Evolutionary conservation across 2,329 filamentous ascomycete genomes (phyloP).

Genomic region (Cladosporium halotolerans): DNA sequence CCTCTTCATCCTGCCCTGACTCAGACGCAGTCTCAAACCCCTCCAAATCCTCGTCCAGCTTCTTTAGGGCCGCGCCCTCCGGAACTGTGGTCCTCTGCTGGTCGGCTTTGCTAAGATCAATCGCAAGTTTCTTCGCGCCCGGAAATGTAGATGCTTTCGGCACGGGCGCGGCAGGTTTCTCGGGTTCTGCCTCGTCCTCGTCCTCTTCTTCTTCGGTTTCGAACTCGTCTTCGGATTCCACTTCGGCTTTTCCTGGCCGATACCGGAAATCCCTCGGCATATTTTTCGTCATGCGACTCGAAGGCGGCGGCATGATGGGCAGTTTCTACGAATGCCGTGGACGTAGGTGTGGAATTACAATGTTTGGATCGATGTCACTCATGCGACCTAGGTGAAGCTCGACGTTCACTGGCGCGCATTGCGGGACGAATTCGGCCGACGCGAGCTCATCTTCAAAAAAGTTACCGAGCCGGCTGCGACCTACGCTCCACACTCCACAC

Average conservation of each 20-base stretch:
- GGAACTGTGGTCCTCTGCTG: constrained; percentile 17
- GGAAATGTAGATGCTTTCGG: constrained; percentile 44
- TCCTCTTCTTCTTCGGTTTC: constrained; percentile 47
- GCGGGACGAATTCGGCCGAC: neutral
- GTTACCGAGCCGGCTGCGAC: neutral
- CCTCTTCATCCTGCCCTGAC: constrained; percentile 33
- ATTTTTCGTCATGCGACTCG: constrained; percentile 83
- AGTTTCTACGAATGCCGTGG: neutral
- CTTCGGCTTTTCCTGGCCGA: constrained; percentile 71
- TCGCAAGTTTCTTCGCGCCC: constrained; percentile 35
- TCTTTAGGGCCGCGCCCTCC: constrained; percentile 24
- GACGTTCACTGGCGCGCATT: too few relatives aligned
- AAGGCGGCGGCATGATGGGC: constrained; percentile 56
- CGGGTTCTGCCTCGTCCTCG: constrained; percentile 37
- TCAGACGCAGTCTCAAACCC: constrained; percentile 55
- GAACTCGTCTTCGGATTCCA: constrained; percentile 40
- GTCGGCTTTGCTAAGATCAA: constrained; percentile 39
- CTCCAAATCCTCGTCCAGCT: constrained; percentile 35
- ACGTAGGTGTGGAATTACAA: neutral
- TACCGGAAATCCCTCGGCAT: constrained; percentile 74
- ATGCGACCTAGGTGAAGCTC: too few relatives aligned
- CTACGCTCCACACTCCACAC: neutral
- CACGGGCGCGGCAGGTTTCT: constrained; percentile 22
- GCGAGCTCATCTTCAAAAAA: constrained; percentile 5
- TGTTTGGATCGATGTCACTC: too few relatives aligned